A percentile compares a stretch with the other conserved stretches of the same genome.
phyloP scores from a whole-genome alignment of 129 eudicot species.

The Artemisia tridentata region DNA sequence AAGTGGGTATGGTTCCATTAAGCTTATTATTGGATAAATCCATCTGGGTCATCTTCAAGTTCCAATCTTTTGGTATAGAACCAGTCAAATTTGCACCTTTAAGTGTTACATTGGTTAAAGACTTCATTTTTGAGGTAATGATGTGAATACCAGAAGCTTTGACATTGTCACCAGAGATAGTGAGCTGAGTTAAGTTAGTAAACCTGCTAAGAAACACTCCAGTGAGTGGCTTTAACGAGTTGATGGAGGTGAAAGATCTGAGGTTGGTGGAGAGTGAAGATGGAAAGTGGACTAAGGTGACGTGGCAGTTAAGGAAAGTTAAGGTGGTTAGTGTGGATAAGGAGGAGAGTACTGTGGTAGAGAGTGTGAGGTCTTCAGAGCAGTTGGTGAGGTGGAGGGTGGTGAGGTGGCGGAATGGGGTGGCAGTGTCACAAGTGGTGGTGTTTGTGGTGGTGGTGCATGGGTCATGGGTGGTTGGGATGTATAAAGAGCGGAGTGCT shows the following conservation, averaged over 20 bases:
- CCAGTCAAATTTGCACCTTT: conserved; percentile 55
- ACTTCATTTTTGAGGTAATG: conserved; percentile 40
- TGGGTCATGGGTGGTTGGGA: conserved; percentile 53
- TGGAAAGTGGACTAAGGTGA: conserved; percentile 45
- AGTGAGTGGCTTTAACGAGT: conserved; percentile 54
- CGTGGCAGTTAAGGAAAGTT: conserved; percentile 56
- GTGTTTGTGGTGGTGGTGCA: conserved; percentile 51
- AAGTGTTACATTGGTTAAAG: conserved; percentile 40
- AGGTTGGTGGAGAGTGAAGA: conserved; percentile 53
- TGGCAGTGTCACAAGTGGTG: conserved; percentile 64
- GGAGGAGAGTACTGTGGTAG: conserved; percentile 57
- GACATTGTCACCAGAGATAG: conserved; percentile 37
- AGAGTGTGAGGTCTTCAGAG: conserved; percentile 55
- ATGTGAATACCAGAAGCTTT: conserved; percentile 59
- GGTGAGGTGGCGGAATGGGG: conserved; percentile 71
- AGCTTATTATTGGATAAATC: conserved; percentile 63
- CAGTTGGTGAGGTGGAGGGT: conserved; percentile 68
- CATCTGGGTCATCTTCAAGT: conserved; percentile 50
- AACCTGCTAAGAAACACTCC: conserved; percentile 63
- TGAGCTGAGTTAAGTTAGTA: conserved; percentile 46
- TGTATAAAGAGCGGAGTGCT: conserved; percentile 28
- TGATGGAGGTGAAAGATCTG: conserved; percentile 50
- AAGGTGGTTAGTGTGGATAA: conserved; percentile 62
- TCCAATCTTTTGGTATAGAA: conserved; percentile 60
- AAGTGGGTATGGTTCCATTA: conserved; percentile 60